Evolutionary conservation across 768 basidiomycete genomes (phyloP).

Genomic region (Fibroporia radiculosa): DNA sequence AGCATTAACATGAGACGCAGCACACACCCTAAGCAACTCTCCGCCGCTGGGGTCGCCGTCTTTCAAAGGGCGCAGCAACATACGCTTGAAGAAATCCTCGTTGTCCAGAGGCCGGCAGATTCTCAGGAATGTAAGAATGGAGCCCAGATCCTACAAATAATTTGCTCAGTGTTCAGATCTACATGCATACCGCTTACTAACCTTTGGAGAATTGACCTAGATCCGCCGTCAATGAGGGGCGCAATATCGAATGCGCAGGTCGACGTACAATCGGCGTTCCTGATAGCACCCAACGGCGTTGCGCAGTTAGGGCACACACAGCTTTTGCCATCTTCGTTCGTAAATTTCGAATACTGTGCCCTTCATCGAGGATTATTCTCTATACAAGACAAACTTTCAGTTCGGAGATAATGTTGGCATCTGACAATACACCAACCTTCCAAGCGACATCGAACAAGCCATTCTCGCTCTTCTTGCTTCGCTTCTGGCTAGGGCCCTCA

Average conservation of each 20-base stretch:
- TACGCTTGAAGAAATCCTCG: constrained; percentile 72
- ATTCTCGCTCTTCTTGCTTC: constrained; percentile 53
- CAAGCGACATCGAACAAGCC: constrained; percentile 66
- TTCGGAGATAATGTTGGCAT: not conserved
- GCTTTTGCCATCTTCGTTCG: constrained; percentile 79
- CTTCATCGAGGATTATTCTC: constrained; percentile 84
- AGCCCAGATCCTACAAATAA: constrained; percentile 69
- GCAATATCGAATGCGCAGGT: too few relatives aligned
- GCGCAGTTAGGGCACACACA: constrained; percentile 51
- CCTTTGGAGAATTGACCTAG: constrained; percentile 78
- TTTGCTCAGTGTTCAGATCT: not conserved
- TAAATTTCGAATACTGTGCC: constrained; percentile 80
- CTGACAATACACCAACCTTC: constrained; percentile 46
- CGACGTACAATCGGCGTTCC: constrained; percentile 83
- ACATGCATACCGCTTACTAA: constrained; percentile 16
- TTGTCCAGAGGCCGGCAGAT: constrained; percentile 85
- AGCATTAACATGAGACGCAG: not conserved
- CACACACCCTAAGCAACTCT: constrained; percentile 57
- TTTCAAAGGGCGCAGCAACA: constrained; percentile 73
- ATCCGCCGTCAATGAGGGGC: too few relatives aligned
- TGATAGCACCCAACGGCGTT: constrained; percentile 73
- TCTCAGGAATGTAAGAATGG: constrained; percentile 73
- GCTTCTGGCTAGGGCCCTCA: constrained; percentile 33
- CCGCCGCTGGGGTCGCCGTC: constrained; percentile 59
- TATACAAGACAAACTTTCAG: constrained; percentile 17